phyloP scores from a whole-genome alignment of 2,329 filamentous ascomycete genomes.

The Lecanosticta acicola region DNA sequence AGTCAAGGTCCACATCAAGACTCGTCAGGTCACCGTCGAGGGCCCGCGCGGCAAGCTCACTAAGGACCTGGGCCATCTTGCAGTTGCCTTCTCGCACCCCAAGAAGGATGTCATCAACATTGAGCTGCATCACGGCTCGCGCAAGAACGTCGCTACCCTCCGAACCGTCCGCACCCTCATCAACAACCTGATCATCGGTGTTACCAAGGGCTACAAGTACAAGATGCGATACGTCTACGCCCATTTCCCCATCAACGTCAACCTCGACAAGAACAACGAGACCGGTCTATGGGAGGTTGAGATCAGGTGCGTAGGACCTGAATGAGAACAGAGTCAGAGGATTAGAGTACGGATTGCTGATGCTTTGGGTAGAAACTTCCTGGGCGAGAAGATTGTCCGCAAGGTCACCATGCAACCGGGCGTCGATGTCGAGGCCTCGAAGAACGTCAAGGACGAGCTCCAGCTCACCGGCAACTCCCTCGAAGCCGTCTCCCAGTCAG shows the following conservation, averaged over 20 bases:
- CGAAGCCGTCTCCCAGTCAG: constrained; percentile 95
- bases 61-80: constrained; percentile 94
- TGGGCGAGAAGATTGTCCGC: constrained; percentile 99
- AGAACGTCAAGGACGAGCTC: constrained; percentile 96
- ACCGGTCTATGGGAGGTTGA: constrained; percentile 85
- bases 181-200: constrained; percentile 97
- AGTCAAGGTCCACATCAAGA: constrained; percentile 99
- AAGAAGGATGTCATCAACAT: constrained; percentile 86
- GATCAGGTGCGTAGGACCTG: constrained; percentile 70
- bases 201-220: constrained; percentile 99
- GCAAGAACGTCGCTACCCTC: constrained; percentile 97
- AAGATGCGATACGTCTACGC: constrained; percentile 99
- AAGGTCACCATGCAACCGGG: constrained; percentile 81
- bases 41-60: constrained; percentile 94
- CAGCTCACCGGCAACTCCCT: constrained; percentile 88
- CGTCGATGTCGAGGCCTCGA: constrained; percentile 84
- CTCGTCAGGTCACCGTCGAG: constrained; percentile 92
- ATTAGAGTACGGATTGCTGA: constrained; percentile 13
- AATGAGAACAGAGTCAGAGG: background rate
- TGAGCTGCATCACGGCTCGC: constrained; percentile 95
- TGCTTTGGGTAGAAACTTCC: constrained; percentile 87
- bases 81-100: constrained; percentile 89
- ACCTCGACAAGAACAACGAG: constrained; percentile 93
- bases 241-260: constrained; percentile 99
- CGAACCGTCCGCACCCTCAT: constrained; percentile 97